These are phyloP conservation scores for Letharia lupina DNA, from an alignment of 495 filamentous ascomycete species.

Conservation along the genomic window DNA sequence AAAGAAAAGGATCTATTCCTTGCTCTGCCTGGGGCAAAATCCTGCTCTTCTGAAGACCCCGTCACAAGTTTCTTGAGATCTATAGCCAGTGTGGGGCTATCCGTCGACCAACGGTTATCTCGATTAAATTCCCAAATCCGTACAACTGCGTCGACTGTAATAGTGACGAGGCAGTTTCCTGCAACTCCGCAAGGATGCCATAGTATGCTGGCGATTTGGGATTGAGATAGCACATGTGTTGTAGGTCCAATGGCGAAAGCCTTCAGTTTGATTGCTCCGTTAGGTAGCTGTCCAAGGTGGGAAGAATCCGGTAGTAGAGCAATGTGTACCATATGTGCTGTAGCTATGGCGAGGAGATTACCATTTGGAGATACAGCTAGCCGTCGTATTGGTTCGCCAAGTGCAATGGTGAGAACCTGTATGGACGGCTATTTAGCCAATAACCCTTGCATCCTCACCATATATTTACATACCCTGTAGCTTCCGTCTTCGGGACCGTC, in stretches of 20 bases:
- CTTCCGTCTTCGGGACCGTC: slow-evolving; percentile 19
- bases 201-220: slow-evolving; percentile 63
- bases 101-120: slow-evolving; percentile 73
- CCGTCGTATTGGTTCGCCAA: slow-evolving; percentile 69
- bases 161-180: slow-evolving; percentile 64
- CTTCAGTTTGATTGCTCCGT: slow-evolving; percentile 61
- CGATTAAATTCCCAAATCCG: slow-evolving; percentile 80
- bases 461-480: slow-evolving; percentile 20
- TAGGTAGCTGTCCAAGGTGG: slow-evolving; percentile 52
- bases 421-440: slow-evolving; percentile 6
- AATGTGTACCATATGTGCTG: slow-evolving; percentile 76
- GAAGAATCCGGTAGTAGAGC: slow-evolving; percentile 66
- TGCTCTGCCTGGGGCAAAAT: slow-evolving; percentile 61
- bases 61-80: slow-evolving; percentile 77
- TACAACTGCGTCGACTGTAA: slow-evolving; percentile 76
- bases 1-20: slow-evolving; percentile 75
- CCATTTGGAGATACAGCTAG: slow-evolving; percentile 72
- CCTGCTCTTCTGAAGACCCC: slow-evolving; percentile 64
- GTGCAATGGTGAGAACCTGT: slow-evolving; percentile 51
- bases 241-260: slow-evolving; percentile 80
- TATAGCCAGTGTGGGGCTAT: slow-evolving; percentile 67
- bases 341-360: slow-evolving; percentile 71
- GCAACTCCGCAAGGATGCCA: slow-evolving; percentile 83
- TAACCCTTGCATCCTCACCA: background rate
- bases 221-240: slow-evolving; percentile 74